These are phyloP conservation scores for Jatropha multifida DNA, from an alignment of 441 rosid species.

Conservation along the genomic window DNA sequence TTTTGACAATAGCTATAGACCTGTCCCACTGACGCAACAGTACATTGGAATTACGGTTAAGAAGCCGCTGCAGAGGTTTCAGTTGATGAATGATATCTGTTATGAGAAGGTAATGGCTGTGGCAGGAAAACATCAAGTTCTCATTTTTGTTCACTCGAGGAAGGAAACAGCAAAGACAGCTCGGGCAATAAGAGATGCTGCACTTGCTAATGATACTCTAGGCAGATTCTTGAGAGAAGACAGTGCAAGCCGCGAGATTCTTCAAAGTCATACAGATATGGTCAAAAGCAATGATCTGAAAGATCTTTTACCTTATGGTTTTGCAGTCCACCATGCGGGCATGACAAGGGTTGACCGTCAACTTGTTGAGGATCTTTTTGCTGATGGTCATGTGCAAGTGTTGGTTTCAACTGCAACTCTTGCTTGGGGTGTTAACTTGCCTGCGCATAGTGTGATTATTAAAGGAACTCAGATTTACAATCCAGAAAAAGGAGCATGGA, in stretches of 20 bases:
- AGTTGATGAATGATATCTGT: slow-evolving; percentile 96
- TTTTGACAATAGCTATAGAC: slow-evolving; percentile 94
- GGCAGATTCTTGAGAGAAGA: slow-evolving; percentile 86
- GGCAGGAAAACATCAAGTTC: slow-evolving; percentile 96
- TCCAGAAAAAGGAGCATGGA: slow-evolving; percentile 99
- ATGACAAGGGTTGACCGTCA: slow-evolving; percentile 80
- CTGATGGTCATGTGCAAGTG: slow-evolving; percentile 71
- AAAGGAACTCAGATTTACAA: slow-evolving; percentile 93
- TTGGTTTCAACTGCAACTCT: slow-evolving; percentile 97
- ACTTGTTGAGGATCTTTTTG: slow-evolving; percentile 84
- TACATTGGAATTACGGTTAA: slow-evolving; percentile 84
- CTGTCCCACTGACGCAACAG: slow-evolving; percentile 86
- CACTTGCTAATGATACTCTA: slow-evolving; percentile 81
- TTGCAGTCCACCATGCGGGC: slow-evolving; percentile 98
- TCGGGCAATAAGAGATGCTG: slow-evolving; percentile 73
- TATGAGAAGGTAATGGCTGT: slow-evolving; percentile 84
- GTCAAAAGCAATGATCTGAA: slow-evolving; percentile 82
- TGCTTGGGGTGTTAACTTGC: slow-evolving; percentile 98
- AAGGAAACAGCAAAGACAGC: slow-evolving; percentile 99
- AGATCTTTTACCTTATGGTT: slow-evolving; percentile 85
- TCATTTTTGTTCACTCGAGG: slow-evolving; percentile 94
- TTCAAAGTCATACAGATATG: slow-evolving; percentile 65
- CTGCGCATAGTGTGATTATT: slow-evolving; percentile 91
- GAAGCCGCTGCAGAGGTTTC: slow-evolving; percentile 94
- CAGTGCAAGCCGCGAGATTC: slow-evolving; percentile 82